These are phyloP conservation scores for Spathaspora arborariae DNA, from an alignment of 805 yeast species.

Conservation along the genomic window DNA sequence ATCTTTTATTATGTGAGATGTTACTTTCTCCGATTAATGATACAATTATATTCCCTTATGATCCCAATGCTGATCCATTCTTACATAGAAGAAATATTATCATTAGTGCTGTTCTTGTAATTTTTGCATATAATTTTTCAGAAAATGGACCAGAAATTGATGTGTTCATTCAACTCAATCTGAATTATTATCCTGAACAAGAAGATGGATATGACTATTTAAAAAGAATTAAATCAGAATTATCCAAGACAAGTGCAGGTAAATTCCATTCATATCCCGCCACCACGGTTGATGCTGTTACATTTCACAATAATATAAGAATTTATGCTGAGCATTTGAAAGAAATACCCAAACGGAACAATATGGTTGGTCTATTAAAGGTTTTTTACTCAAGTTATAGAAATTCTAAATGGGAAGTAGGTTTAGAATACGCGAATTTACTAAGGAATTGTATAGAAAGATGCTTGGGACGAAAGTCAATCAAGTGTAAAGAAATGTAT, in stretches of 20 bases:
- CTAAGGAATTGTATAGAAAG: slow-evolving; percentile 53
- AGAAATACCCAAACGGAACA: slow-evolving; percentile 39
- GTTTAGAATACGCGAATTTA: slow-evolving; percentile 52
- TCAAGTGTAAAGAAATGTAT: slow-evolving; percentile 52
- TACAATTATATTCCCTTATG: slow-evolving; percentile 43
- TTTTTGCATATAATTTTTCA: slow-evolving; percentile 52
- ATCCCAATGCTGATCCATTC: slow-evolving; percentile 49
- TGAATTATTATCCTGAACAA: slow-evolving; percentile 23
- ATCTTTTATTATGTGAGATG: slow-evolving; percentile 59
- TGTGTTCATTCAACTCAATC: slow-evolving; percentile 18
- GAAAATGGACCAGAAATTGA: slow-evolving; percentile 45
- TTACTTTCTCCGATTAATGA: slow-evolving; percentile 51
- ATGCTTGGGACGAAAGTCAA: slow-evolving; percentile 45
- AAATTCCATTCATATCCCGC: slow-evolving; percentile 14
- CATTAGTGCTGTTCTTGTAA: slow-evolving; percentile 37
- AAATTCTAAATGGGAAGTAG: slow-evolving; percentile 52
- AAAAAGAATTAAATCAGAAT: slow-evolving; percentile 43
- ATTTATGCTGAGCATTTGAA: slow-evolving; percentile 39
- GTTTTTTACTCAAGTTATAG: slow-evolving; percentile 34
- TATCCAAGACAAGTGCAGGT: slow-evolving; percentile 30
- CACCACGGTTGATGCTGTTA: slow-evolving; percentile 18
- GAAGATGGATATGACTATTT: slow-evolving; percentile 53
- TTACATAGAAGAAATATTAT: slow-evolving; percentile 37
- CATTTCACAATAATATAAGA: slow-evolving; percentile 36
- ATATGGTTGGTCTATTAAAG: slow-evolving; percentile 53